Percentiles rank a stretch among this genome's conserved stretches.
These are phyloP conservation scores for Durotheca rogersii DNA, from an alignment of 495 filamentous ascomycete species.

Conservation along the genomic window DNA sequence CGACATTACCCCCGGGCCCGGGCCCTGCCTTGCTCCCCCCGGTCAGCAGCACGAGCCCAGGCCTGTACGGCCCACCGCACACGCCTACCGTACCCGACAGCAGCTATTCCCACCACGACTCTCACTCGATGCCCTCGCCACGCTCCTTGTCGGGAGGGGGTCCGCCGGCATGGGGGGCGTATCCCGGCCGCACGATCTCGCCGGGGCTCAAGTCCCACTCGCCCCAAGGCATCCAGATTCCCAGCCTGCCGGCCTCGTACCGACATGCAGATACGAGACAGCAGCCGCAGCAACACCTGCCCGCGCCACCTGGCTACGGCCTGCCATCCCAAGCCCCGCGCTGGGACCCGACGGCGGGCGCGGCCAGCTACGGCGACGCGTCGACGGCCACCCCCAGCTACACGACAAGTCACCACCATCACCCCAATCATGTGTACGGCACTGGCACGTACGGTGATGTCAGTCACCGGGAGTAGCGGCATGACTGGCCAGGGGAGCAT, in stretches of 20 bases:
- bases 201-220: slow-evolving; percentile 43
- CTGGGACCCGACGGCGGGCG: slow-evolving; percentile 34
- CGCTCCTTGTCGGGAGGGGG: slow-evolving; percentile 43
- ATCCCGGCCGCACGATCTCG: slow-evolving; percentile 42
- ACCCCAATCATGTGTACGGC: slow-evolving; percentile 44
- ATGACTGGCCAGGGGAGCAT: background rate
- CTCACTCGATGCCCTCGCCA: slow-evolving; percentile 45
- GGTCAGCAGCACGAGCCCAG: slow-evolving; percentile 38
- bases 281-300: slow-evolving; percentile 26
- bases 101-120: slow-evolving; percentile 40
- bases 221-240: slow-evolving; percentile 38
- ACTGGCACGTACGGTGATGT: slow-evolving; percentile 44
- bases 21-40: slow-evolving; percentile 37
- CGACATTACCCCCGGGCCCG: slow-evolving; percentile 36
- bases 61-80: slow-evolving; percentile 41
- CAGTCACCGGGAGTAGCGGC: slow-evolving; percentile 41
- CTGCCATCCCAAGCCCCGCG: slow-evolving; percentile 23
- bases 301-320: slow-evolving; percentile 32
- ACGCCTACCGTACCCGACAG: slow-evolving; percentile 42
- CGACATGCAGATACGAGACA: slow-evolving; percentile 25
- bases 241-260: slow-evolving; percentile 31
- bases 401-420: slow-evolving; percentile 33
- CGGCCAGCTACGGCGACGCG: slow-evolving; percentile 42
- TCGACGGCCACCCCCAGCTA: slow-evolving; percentile 42
- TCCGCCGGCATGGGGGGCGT: slow-evolving; percentile 39